Percentiles rank a stretch among this genome's conserved stretches.
Conservation (phyloP, 805 yeast genomes). For the Schwanniomyces occidentalis region DNA sequence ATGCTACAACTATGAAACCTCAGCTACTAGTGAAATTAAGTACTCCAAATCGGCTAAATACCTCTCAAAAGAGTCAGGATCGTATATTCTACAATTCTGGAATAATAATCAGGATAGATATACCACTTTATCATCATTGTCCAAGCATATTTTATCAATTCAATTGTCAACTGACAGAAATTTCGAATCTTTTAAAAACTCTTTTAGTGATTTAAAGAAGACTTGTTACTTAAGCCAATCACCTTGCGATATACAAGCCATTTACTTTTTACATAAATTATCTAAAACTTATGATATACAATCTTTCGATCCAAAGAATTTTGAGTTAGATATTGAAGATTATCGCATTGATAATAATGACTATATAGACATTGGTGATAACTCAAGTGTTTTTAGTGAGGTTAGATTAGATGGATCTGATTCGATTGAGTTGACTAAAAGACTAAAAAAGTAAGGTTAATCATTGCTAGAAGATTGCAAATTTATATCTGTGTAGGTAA, state of each 20-base stretch:
- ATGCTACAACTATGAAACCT: constrained; percentile 25
- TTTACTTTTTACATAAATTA: constrained; percentile 18
- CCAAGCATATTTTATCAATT: constrained; percentile 15
- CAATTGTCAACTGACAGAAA: constrained; percentile 18
- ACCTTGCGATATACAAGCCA: constrained; percentile 13
- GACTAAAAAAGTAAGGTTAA: constrained; percentile 3
- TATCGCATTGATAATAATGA: constrained; percentile 5
- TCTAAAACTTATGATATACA: constrained; percentile 14
- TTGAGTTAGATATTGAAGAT: constrained; percentile 17
- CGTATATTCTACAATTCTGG: constrained; percentile 21
- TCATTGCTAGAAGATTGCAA: too few species aligned
- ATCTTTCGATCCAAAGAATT: constrained; percentile 15
- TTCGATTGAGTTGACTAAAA: constrained; percentile 3
- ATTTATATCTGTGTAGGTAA: too few species aligned
- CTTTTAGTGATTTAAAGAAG: constrained; percentile 11
- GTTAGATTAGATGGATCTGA: constrained; percentile 1
- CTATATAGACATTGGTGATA: constrained; percentile 3
- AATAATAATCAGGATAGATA: constrained; percentile 13
- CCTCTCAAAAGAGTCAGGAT: constrained; percentile 16
- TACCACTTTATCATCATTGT: constrained; percentile 14
- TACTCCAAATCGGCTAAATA: constrained; percentile 9
- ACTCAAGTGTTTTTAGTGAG: constrained; percentile 2
- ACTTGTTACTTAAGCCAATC: constrained; percentile 6
- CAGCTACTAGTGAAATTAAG: constrained; percentile 15
- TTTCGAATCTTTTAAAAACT: constrained; percentile 13